Conservation (phyloP, 768 basidiomycete genomes). For the Russula emetica region DNA sequence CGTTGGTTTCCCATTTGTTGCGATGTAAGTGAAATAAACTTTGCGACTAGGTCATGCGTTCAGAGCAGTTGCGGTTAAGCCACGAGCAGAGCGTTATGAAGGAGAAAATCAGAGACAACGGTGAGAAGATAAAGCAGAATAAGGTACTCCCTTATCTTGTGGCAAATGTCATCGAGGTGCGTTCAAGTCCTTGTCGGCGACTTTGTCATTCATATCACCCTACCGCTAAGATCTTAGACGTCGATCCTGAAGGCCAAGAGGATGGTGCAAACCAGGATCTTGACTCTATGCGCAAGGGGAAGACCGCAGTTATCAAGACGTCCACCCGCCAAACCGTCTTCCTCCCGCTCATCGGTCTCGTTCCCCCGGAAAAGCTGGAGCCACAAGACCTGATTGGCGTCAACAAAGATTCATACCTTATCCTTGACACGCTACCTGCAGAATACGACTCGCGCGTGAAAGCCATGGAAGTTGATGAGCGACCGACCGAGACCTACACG, state of each 20-base stretch:
- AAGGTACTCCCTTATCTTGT: slow-evolving; percentile 98
- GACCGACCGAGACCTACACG: slow-evolving; percentile 95
- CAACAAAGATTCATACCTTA: slow-evolving; percentile 98
- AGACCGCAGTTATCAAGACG: slow-evolving; percentile 98
- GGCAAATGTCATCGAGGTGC: slow-evolving; percentile 93
- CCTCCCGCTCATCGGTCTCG: slow-evolving; percentile 95
- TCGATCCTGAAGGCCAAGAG: slow-evolving; percentile 90
- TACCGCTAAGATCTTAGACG: slow-evolving; percentile 71
- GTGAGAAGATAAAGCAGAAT: slow-evolving; percentile 99
- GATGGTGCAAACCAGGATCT: slow-evolving; percentile 95
- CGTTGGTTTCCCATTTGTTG: slow-evolving; percentile 21
- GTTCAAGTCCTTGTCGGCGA: slow-evolving; percentile 27
- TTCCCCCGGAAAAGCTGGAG: slow-evolving; percentile 83
- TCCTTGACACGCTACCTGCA: slow-evolving; percentile 90
- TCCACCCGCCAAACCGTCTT: slow-evolving; percentile 98
- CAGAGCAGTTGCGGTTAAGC: slow-evolving; percentile 84
- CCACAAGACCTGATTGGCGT: slow-evolving; percentile 96
- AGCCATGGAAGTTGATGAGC: slow-evolving; percentile 99
- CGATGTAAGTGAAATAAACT: background rate
- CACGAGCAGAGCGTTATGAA: slow-evolving; percentile 97
- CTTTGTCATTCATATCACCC: background rate
- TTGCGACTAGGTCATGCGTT: slow-evolving; percentile 83
- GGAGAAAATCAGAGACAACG: slow-evolving; percentile 97
- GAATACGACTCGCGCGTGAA: slow-evolving; percentile 99
- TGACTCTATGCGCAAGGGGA: slow-evolving; percentile 93